A percentile compares a stretch with the other conserved stretches of the same genome.
Conservation (phyloP, 352 stramenopile genomes). For the Pythium aquatile region DNA sequence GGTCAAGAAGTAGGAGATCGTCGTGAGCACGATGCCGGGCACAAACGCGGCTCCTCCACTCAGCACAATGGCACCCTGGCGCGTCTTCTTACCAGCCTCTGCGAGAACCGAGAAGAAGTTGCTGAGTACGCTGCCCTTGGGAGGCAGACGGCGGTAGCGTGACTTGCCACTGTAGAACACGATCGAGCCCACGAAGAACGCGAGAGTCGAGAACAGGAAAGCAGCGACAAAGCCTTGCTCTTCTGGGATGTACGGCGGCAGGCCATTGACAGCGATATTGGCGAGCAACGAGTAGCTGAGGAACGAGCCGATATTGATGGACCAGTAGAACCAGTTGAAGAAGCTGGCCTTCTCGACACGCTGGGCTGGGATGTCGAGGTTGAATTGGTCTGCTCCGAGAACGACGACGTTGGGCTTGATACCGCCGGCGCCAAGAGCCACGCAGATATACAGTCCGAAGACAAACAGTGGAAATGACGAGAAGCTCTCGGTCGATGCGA, state of each 20-base stretch:
- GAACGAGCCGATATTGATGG: constrained; percentile 90
- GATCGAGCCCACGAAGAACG: constrained; percentile 74
- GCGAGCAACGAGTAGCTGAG: constrained; percentile 90
- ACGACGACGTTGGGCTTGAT: constrained; percentile 63
- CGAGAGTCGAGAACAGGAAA: constrained; percentile 81
- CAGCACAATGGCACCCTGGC: constrained; percentile 50
- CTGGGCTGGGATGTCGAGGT: constrained; percentile 66
- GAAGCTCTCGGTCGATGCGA: constrained; percentile 52
- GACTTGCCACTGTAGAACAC: constrained; percentile 77
- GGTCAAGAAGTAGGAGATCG: constrained; percentile 77
- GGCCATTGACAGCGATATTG: constrained; percentile 88
- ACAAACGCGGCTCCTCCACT: constrained; percentile 70
- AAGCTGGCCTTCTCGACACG: constrained; percentile 84
- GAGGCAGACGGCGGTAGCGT: constrained; percentile 65
- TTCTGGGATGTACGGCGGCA: constrained; percentile 77
- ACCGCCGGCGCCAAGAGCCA: constrained; percentile 48
- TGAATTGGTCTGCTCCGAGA: constrained; percentile 78
- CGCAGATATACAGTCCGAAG: constrained; percentile 77
- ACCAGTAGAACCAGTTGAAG: constrained; percentile 95
- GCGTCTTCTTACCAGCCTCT: constrained; percentile 54
- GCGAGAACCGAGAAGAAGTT: constrained; percentile 70
- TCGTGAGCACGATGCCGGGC: constrained; percentile 77
- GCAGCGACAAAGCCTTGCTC: constrained; percentile 88
- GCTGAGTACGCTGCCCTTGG: constrained; percentile 73
- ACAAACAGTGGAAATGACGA: constrained; percentile 73